Evolutionary conservation across 768 basidiomycete genomes (phyloP), one percentile per base, ranked within the genome.

Genomic region (Heimioporus sp.): DNA sequence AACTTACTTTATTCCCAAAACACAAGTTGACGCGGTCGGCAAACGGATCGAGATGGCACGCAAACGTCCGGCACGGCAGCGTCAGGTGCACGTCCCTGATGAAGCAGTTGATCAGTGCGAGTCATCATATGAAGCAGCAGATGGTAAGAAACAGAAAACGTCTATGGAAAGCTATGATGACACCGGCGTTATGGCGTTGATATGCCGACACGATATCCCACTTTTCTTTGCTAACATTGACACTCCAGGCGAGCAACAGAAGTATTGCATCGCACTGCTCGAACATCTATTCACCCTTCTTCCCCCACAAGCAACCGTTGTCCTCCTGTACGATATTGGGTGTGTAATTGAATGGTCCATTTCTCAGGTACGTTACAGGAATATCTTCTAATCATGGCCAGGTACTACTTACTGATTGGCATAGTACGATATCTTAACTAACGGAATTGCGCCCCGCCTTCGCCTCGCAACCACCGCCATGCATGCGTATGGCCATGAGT

Each of bases 141-240:
- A 72, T 43, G 69, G 62, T 10, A 63, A 66, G 51, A 63, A 65
- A 17, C 58, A 61, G 24, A 69, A 67, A 40, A 58, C 64, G 0
- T 48, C 52, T 12, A 56, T 54, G 6, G 55, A 60, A 10, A 49
- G 41, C 15, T 72, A 67, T 46, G 68, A 74, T 48, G 65, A 70
- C 34, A 61, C 55, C 8, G 72, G 74, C 0, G 39, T 72, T n/a
- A 74, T 76, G 67, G 69, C 68, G 0, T 49, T 75, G 1, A 67
- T 72, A 1, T 76, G 74, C 50, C 54, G 66, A 1, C 73, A 77
- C 31, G 67, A 78, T 48, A 72, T 77, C 19, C 71, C 46, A 68
- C 71, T 0, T 5, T 45, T 38, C 16, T n/a, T 38, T 6, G 37
- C 37, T 6, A 38, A 38, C 7, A 38, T 38, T n/a, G 41, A 42